Evolutionary conservation across 2,329 filamentous ascomycete genomes (phyloP).

Genomic region (Colletotrichum sidae): DNA sequence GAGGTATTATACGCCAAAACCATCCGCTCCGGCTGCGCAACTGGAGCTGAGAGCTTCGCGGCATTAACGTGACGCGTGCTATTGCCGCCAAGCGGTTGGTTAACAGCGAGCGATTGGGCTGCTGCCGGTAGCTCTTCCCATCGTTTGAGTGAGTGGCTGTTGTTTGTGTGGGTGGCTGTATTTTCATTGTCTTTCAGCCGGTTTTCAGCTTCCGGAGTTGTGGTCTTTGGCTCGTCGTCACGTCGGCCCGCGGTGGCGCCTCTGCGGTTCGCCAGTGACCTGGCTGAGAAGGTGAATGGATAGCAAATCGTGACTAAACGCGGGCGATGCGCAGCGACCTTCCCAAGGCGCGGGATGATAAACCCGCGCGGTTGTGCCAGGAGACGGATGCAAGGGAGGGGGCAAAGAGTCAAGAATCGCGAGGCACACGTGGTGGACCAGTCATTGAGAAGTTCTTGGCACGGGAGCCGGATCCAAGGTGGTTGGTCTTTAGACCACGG

Average conservation of each 20-base stretch:
- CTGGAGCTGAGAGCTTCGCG: constrained; percentile 16
- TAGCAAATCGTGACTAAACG: no score
- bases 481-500: background rate
- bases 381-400: constrained; percentile 4
- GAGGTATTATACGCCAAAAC: constrained; percentile 40
- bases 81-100: constrained; percentile 28
- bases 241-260: constrained; percentile 23
- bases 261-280: background rate
- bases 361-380: background rate
- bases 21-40: constrained; percentile 19
- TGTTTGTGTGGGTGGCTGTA: constrained; percentile 8
- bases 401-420: no score
- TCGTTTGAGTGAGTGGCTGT: background rate
- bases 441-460: constrained; percentile 24
- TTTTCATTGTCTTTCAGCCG: constrained; percentile 5
- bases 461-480: constrained; percentile 11
- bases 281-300: no score
- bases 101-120: constrained; percentile 24
- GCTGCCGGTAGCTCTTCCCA: background rate
- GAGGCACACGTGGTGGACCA: constrained; percentile 12
- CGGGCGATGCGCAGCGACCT: no score
- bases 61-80: constrained; percentile 44
- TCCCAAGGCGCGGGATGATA: no score
- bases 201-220: constrained; percentile 13
- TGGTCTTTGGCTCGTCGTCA: constrained; percentile 4